Conservation (phyloP, 225 moss, liverwort and hornwort genomes). For the Takakia lepidozioides region DNA sequence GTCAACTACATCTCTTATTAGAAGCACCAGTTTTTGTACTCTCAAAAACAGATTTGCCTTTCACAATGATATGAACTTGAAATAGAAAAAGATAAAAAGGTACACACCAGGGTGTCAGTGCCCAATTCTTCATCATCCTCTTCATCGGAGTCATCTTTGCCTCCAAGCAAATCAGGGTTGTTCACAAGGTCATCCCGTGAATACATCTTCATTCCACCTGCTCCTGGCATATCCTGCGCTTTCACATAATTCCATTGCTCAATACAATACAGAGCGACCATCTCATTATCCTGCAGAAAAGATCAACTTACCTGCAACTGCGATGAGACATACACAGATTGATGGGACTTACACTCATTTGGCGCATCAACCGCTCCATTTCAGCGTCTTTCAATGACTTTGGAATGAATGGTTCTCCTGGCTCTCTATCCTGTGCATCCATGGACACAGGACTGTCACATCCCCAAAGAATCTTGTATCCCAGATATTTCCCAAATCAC, state of each 20-base stretch:
- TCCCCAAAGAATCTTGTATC: too few species aligned
- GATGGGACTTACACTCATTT: constrained; percentile 53
- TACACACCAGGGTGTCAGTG: constrained; percentile 13
- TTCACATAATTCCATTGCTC: too few species aligned
- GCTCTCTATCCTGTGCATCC: constrained; percentile 53
- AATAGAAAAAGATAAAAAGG: not conserved
- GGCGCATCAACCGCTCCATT: constrained; percentile 77
- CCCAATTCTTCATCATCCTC: constrained; percentile 26
- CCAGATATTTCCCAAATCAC: too few species aligned
- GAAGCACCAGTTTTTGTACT: too few species aligned
- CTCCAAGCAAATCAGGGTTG: constrained; percentile 31
- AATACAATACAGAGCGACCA: too few species aligned
- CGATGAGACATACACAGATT: too few species aligned
- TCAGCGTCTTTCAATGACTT: constrained; percentile 81
- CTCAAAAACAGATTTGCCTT: too few species aligned
- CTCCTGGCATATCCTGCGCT: constrained; percentile 91
- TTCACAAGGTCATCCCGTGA: constrained; percentile 60
- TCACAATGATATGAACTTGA: not conserved
- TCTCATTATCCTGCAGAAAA: too few species aligned
- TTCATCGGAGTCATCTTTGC: constrained; percentile 45
- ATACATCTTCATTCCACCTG: constrained; percentile 72
- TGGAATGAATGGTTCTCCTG: constrained; percentile 55
- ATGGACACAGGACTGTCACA: too few species aligned
- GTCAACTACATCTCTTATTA: too few species aligned
- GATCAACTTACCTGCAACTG: not conserved